phyloP scores from a whole-genome alignment of 1,139 yeast genomes.

The Saccharomyces hybrid region DNA sequence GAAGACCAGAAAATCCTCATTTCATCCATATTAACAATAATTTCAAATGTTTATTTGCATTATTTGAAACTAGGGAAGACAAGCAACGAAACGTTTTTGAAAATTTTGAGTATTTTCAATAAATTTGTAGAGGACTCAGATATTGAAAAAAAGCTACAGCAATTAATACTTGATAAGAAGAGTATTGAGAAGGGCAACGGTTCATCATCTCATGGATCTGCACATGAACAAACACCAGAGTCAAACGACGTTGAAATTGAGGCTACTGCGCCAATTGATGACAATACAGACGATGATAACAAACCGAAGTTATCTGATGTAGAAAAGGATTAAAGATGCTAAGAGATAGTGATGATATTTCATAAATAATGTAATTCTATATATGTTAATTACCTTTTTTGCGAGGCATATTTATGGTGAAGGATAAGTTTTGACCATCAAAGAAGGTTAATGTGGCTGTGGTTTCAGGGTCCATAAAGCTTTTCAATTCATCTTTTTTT shows the following conservation, averaged over 20 bases:
- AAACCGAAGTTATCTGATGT: neutral
- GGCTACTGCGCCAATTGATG: neutral
- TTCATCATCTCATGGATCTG: neutral
- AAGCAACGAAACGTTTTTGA: slow-evolving; percentile 40
- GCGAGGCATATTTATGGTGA: neutral
- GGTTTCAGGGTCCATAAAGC: neutral
- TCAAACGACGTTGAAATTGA: neutral
- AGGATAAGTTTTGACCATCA: neutral
- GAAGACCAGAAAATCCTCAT: slow-evolving; percentile 35
- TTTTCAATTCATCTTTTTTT: neutral
- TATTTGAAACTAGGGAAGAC: slow-evolving; percentile 39
- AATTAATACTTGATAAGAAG: slow-evolving; percentile 32
- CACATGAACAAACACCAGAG: neutral
- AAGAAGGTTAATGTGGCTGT: neutral
- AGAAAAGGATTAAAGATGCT: neutral
- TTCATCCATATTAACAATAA: slow-evolving; percentile 53
- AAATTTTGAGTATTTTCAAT: slow-evolving; percentile 43
- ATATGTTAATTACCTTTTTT: neutral
- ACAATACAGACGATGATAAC: neutral
- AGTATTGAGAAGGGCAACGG: slow-evolving; percentile 19
- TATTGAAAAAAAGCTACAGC: slow-evolving; percentile 35
- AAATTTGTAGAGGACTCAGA: slow-evolving; percentile 38
- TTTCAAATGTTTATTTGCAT: slow-evolving; percentile 67
- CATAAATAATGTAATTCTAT: neutral
- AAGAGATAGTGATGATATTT: neutral